phyloP scores from a whole-genome alignment of 495 filamentous ascomycete species.

The Neurospora tetrasperma region DNA sequence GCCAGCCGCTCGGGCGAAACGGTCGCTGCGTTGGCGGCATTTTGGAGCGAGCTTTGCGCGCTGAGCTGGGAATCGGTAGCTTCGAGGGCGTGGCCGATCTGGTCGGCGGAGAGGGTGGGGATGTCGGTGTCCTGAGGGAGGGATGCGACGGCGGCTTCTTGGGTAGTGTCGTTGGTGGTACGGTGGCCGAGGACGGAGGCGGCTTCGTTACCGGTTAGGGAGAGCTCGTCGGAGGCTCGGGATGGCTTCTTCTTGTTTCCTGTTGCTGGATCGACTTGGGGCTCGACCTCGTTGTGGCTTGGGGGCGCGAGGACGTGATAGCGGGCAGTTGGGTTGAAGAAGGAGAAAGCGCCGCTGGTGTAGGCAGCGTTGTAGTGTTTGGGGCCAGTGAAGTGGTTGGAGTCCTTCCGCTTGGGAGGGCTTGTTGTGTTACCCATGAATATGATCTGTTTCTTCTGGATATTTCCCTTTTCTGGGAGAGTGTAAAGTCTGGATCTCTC shows the following conservation, averaged over 20 bases:
- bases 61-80: neutral
- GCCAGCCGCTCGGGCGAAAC: neutral
- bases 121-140: neutral
- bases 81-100: neutral
- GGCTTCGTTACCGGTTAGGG: neutral
- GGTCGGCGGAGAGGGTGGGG: neutral
- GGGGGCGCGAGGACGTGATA: slow-evolving; percentile 5
- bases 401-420: neutral
- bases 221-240: neutral
- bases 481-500: neutral
- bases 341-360: slow-evolving; percentile 10
- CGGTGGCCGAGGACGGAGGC: neutral
- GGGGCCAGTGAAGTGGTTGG: slow-evolving; percentile 2
- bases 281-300: neutral
- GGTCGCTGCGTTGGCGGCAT: neutral
- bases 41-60: neutral
- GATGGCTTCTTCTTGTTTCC: neutral
- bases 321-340: slow-evolving; percentile 19
- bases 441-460: neutral
- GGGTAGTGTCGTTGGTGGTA: neutral
- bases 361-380: neutral
- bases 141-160: neutral
- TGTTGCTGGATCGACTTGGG: neutral
- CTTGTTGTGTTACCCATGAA: neutral
- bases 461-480: neutral